phyloP scores from a whole-genome alignment of 225 moss, liverwort and hornwort species.

The Polytrichum formosum region DNA sequence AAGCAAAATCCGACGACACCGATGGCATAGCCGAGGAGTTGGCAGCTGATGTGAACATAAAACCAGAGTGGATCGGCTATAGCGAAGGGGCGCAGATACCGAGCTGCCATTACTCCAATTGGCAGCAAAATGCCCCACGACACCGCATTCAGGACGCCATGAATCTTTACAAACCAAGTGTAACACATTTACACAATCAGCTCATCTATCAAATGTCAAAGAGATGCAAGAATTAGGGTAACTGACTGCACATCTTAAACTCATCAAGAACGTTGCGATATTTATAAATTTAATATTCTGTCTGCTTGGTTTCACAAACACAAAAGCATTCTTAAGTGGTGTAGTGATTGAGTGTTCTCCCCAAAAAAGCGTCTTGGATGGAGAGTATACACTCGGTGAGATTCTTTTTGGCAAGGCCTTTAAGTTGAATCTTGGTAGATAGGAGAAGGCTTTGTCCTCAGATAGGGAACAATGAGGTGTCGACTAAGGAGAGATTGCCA shows the following conservation, averaged over 20 bases:
- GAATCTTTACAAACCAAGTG: slow-evolving; percentile 27
- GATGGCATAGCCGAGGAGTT: slow-evolving; percentile 30
- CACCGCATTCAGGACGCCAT: slow-evolving; percentile 38
- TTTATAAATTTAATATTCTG: no score
- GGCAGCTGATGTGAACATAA: slow-evolving; percentile 46
- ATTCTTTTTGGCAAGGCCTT: no score
- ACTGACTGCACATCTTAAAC: no score
- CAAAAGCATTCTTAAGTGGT: neutral
- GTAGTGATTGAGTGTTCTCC: neutral
- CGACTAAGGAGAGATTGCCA: no score
- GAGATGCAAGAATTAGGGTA: neutral
- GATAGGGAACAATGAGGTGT: no score
- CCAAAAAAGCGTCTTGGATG: neutral
- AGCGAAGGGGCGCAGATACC: slow-evolving; percentile 49
- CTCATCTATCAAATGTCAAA: neutral
- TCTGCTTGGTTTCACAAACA: neutral
- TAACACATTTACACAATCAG: no score
- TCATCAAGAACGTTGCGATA: no score
- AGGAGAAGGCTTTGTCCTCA: no score
- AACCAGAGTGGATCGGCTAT: slow-evolving; percentile 51
- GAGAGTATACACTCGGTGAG: no score
- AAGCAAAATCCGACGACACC: slow-evolving; percentile 51
- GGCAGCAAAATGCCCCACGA: slow-evolving; percentile 61
- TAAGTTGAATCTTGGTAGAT: no score
- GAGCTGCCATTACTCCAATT: slow-evolving; percentile 47